These are phyloP conservation scores for Echinochloa phyllopogon DNA, from an alignment of 176 grass and related monocot genomes.

Conservation along the genomic window DNA sequence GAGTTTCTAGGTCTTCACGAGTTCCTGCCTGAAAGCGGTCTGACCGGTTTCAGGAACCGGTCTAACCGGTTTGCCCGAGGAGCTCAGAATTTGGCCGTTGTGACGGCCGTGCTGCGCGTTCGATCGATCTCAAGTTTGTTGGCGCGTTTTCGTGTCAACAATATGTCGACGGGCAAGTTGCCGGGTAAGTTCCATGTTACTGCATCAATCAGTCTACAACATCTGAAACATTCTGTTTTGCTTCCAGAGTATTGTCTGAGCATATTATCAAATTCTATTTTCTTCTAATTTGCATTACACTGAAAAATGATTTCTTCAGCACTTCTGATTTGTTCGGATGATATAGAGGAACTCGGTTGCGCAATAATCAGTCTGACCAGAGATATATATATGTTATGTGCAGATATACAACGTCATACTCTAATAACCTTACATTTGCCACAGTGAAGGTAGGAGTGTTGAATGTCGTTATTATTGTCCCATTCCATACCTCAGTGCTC, in stretches of 20 bases:
- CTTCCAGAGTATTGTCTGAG: neutral
- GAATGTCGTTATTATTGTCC: neutral
- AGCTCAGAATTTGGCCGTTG: no score
- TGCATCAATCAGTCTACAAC: neutral
- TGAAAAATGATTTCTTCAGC: neutral
- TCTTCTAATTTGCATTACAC: neutral
- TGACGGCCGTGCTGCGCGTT: no score
- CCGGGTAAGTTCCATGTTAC: conserved; percentile 51
- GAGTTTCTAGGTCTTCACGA: no score
- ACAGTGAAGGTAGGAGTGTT: conserved; percentile 53
- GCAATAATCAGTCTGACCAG: neutral
- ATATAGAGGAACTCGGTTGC: neutral
- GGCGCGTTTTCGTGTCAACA: no score
- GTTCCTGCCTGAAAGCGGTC: no score
- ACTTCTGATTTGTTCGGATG: neutral
- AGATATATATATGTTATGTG: conserved; percentile 18
- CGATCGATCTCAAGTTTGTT: no score
- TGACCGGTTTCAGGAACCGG: no score
- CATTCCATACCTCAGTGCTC: neutral
- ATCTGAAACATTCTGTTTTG: neutral
- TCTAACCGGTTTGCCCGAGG: no score
- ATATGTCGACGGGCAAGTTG: conserved; percentile 65
- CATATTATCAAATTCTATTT: neutral
- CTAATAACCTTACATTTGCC: conserved; percentile 71
- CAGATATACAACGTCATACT: conserved; percentile 63